Base-by-base conservation (phyloP, 352 stramenopile genomes). In the Phytophthora chlamydospora region DNA sequence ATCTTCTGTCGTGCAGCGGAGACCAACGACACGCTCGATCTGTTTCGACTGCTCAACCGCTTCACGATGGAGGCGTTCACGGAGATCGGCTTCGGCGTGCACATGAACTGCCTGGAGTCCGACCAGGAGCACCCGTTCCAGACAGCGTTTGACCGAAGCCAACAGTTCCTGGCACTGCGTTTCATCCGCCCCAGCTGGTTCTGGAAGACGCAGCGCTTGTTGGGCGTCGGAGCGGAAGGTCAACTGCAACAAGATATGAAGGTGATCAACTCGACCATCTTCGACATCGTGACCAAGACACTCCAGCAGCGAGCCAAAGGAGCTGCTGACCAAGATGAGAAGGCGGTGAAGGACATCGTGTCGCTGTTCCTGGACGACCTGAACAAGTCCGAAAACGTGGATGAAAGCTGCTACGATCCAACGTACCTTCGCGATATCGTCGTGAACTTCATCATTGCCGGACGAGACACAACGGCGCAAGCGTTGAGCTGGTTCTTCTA, bases 371-470 rank as follows among this genome's bases (percentile, higher is more conserved):
- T 91, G 17, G 71, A 80, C 14, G 49, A 42, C 19, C 38, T 72
- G 24, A 62, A 68, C 16, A 43, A 33, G 12, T 61, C 61, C 1
- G 12, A 32, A 0, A 41, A 68, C 10, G 44, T 24, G 4, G 46
- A 64, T 7, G 65, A 66, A 11, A 52, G 31, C 10, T 39, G 35
- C 24, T 72, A 85, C 17, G 66, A 85, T 19, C 73, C 75, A 4
- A 66, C 39, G 0, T 88, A 78, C 34, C 46, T 95, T 0, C 81
- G 82, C 11, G 78, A 95, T 54, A 83, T 96, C 33, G 74, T 91
- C 17, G 64, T 95, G 7, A 92, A 80, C 51, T 90, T 95, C 43
- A 61, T 96, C 29, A 86, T 95, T n/a, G 88, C 83, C 24, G 85
- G 88, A 0, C 71, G 84, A 2, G 85, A 96, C 58, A 93, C 83